phyloP scores from a whole-genome alignment of 2,329 filamentous ascomycete genomes.

The Penicillium brevicompactum region DNA sequence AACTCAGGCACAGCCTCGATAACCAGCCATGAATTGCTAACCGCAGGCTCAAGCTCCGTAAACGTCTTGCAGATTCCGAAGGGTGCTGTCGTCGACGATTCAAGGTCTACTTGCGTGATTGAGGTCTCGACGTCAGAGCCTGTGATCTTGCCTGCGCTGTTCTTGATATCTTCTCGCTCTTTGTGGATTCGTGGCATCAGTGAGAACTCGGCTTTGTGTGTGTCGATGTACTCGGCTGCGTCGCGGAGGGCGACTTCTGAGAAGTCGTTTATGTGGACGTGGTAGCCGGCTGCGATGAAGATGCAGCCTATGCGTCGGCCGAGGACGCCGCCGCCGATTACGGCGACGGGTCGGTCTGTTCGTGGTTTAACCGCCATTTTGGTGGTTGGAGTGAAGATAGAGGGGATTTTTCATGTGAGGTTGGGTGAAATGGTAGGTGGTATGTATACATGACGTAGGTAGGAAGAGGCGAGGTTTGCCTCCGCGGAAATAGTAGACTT shows the following conservation, averaged over 20 bases:
- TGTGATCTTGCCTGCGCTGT: neutral
- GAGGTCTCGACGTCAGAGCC: constrained; percentile 6
- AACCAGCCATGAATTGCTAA: constrained; percentile 54
- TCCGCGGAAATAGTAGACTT: neutral
- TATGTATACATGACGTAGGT: constrained; percentile 7
- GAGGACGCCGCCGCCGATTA: constrained; percentile 44
- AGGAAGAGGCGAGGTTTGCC: neutral
- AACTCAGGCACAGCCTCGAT: constrained; percentile 57
- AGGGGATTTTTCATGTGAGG: neutral
- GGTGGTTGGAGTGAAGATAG: neutral
- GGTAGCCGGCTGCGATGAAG: constrained; percentile 30
- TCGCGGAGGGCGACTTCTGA: constrained; percentile 27
- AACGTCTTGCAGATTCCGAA: constrained; percentile 38
- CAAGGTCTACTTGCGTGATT: constrained; percentile 19
- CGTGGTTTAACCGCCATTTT: constrained; percentile 4
- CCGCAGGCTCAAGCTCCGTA: constrained; percentile 43
- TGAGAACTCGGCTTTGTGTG: constrained; percentile 30
- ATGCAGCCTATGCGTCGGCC: constrained; percentile 40
- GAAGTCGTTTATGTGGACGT: constrained; percentile 27
- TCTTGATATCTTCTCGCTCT: neutral
- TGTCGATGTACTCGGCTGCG: constrained; percentile 35
- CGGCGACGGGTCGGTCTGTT: constrained; percentile 33
- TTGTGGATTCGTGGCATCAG: constrained; percentile 15
- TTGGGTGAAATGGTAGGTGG: too few relatives aligned
- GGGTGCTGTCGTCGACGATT: constrained; percentile 23